These are phyloP conservation scores for Aspergillus bertholletiae DNA, from an alignment of 495 filamentous ascomycete species.

Conservation along the genomic window DNA sequence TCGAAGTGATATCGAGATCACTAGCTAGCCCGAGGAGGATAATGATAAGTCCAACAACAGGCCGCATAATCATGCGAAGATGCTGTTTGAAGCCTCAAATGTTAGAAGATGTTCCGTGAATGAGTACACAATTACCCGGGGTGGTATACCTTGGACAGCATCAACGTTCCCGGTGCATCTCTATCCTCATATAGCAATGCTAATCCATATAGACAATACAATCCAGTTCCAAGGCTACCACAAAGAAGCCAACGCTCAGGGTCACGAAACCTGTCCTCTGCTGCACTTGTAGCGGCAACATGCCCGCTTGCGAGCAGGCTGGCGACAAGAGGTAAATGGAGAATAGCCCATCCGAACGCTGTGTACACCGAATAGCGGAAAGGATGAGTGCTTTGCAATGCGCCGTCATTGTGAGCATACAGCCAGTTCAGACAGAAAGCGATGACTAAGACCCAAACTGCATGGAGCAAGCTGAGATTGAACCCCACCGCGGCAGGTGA, in stretches of 20 bases:
- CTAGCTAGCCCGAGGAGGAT: constrained; percentile 28
- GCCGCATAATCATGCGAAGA: constrained; percentile 31
- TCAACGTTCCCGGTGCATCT: constrained; percentile 23
- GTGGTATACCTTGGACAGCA: constrained; percentile 26
- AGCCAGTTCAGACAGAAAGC: constrained; percentile 46
- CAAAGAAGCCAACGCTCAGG: constrained; percentile 36
- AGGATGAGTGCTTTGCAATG: constrained; percentile 30
- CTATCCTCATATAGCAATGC: constrained; percentile 29
- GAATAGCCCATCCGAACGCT: constrained; percentile 30
- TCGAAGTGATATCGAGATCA: constrained; percentile 21
- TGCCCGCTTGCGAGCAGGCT: constrained; percentile 38
- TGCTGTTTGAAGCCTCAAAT: constrained; percentile 8
- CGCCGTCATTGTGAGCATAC: constrained; percentile 37
- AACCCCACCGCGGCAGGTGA: constrained; percentile 36
- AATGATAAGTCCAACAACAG: constrained; percentile 25
- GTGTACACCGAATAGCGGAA: constrained; percentile 29
- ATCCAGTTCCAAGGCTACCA: constrained; percentile 31
- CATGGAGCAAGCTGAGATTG: constrained; percentile 30
- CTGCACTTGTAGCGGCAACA: constrained; percentile 27
- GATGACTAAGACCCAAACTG: constrained; percentile 42
- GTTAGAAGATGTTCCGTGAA: not conserved
- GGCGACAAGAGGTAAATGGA: constrained; percentile 39
- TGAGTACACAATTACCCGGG: not conserved
- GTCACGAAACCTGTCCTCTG: constrained; percentile 21
- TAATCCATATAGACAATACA: constrained; percentile 33